Evolutionary conservation across 257 asterid species (phyloP).

Genomic region (Verbascum thapsus): DNA sequence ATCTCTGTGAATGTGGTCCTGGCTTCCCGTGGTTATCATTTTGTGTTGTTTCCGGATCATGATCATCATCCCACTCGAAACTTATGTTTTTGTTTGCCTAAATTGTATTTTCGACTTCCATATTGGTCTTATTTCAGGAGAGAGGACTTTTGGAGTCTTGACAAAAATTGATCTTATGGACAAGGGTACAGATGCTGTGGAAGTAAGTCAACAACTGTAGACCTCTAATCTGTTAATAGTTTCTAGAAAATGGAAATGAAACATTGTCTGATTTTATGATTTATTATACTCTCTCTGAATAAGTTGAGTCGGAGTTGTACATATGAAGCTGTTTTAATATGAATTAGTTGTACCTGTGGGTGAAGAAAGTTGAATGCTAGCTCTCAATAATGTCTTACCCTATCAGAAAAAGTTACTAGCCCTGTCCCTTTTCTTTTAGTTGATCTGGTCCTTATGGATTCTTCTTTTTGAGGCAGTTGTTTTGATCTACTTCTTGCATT

Average conservation of each 20-base stretch:
- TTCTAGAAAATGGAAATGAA: not conserved
- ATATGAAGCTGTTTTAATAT: conserved; percentile 3
- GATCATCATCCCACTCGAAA: conserved; percentile 6
- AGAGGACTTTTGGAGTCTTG: conserved; percentile 66
- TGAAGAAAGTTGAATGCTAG: not conserved
- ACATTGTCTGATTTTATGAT: conserved; percentile 15
- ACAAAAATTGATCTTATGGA: conserved; percentile 75
- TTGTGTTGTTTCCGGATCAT: not conserved
- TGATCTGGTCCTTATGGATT: not conserved
- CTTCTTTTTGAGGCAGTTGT: not conserved
- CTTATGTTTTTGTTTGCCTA: conserved; percentile 6
- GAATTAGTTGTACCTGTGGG: not conserved
- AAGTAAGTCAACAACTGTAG: conserved; percentile 54
- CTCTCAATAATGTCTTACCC: conserved; percentile 1
- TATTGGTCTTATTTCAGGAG: conserved; percentile 45
- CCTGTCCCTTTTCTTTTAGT: not conserved
- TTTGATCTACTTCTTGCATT: not conserved
- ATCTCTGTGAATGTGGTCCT: not conserved
- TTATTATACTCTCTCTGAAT: conserved; percentile 3
- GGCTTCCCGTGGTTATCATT: not conserved
- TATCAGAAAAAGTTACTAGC: conserved; percentile 3
- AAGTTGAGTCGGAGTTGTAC: conserved; percentile 7
- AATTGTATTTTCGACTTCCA: not conserved
- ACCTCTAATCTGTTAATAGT: conserved; percentile 23
- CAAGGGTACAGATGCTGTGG: conserved; percentile 75